Percentiles rank a stretch among this genome's conserved stretches.
Evolutionary conservation across 441 rosid genomes (phyloP).

Genomic region (Raphanus hybrid): DNA sequence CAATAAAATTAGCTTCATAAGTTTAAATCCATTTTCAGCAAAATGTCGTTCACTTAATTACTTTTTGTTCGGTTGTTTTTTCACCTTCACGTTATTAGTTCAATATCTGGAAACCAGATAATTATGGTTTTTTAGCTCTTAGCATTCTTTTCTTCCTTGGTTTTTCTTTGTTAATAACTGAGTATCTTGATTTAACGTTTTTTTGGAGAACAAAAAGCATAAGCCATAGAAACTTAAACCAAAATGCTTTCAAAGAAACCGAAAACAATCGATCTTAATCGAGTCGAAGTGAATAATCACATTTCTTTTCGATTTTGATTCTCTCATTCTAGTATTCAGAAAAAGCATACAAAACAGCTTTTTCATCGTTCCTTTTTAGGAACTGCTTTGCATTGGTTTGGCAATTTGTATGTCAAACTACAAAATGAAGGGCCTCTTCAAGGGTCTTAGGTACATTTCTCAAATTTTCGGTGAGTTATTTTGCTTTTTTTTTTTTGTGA

Average conservation of each 20-base stretch:
- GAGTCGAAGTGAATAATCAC: neutral
- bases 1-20: neutral
- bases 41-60: conserved; percentile 28
- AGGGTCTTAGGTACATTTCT: conserved; percentile 82
- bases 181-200: neutral
- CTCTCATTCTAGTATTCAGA: neutral
- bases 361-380: neutral
- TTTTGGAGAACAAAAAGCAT: neutral
- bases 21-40: conserved; percentile 1
- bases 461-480: conserved; percentile 74
- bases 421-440: conserved; percentile 83
- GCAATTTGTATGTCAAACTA: conserved; percentile 47
- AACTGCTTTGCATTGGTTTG: conserved; percentile 11
- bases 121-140: neutral
- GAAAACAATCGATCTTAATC: neutral
- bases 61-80: conserved; percentile 11
- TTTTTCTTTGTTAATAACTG: neutral
- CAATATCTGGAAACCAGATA: neutral
- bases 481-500: neutral
- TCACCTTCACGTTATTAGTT: conserved; percentile 2
- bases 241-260: conserved; percentile 18
- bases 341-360: neutral
- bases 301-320: conserved; percentile 13
- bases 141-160: neutral
- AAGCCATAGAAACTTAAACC: conserved; percentile 3